phyloP scores from a whole-genome alignment of 768 basidiomycete species.

The Calocybe gangraenosa region DNA sequence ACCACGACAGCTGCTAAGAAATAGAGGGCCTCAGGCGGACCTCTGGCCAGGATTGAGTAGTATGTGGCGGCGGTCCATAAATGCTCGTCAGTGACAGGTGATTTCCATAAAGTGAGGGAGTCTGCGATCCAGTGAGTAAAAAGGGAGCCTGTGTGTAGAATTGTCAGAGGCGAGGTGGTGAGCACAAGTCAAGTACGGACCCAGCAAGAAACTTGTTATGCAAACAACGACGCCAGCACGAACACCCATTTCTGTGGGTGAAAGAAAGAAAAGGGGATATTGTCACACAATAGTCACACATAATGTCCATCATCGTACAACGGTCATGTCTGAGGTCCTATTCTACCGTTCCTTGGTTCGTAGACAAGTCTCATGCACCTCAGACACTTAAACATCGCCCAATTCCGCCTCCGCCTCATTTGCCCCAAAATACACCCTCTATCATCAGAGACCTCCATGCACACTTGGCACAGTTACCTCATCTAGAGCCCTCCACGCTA shows the following conservation, averaged over 20 bases:
- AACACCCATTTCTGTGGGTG: conserved; percentile 44
- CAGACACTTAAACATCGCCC: conserved; percentile 19
- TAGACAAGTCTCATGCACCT: conserved; percentile 38
- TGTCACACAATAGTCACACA: conserved; percentile 12
- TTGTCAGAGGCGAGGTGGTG: conserved; percentile 1
- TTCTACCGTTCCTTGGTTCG: conserved; percentile 56
- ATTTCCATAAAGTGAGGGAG: conserved; percentile 85
- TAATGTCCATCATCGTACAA: conserved; percentile 11
- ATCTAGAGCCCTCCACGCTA: conserved; percentile 59
- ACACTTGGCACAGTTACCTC: conserved; percentile 56
- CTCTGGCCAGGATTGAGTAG: conserved; percentile 73
- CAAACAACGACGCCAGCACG: conserved; percentile 73
- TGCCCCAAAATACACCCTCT: conserved; percentile 52
- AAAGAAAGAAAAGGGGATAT: background rate
- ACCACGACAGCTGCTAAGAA: conserved; percentile 51
- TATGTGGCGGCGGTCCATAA: conserved; percentile 82
- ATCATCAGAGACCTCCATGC: conserved; percentile 53
- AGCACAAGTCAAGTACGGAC: conserved; percentile 31
- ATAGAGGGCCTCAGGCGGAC: conserved; percentile 53
- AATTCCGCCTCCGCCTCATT: conserved; percentile 23
- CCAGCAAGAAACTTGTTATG: conserved; percentile 76
- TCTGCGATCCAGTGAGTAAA: conserved; percentile 95
- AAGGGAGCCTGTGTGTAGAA: conserved; percentile 58
- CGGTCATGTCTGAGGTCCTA: conserved; percentile 12
- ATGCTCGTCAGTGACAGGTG: conserved; percentile 79